Evolutionary conservation across 2,329 filamentous ascomycete species (phyloP).

Genomic region (Colletotrichum phormii): DNA sequence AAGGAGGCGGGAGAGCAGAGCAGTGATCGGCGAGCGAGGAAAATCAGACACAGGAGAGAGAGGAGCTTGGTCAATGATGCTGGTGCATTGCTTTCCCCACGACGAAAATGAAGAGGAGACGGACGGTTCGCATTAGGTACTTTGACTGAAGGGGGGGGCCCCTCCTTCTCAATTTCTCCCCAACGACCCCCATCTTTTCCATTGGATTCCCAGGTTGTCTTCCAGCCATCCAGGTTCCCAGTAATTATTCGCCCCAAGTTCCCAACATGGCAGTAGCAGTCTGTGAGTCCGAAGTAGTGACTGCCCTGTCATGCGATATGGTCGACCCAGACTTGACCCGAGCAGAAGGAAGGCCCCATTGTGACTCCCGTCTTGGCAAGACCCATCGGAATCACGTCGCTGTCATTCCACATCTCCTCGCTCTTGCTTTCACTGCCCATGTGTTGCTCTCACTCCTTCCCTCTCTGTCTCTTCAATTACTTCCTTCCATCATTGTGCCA

Average conservation of each 20-base stretch:
- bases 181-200: neutral
- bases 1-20: slow-evolving; percentile 17
- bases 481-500: neutral
- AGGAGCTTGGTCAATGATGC: neutral
- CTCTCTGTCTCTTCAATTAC: neutral
- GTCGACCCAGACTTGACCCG: slow-evolving; percentile 4
- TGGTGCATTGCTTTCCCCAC: slow-evolving; percentile 3
- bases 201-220: too few species aligned
- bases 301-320: neutral
- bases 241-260: neutral
- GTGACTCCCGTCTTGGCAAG: slow-evolving; percentile 30
- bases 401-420: neutral
- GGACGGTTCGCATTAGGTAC: neutral
- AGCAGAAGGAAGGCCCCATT: slow-evolving; percentile 15
- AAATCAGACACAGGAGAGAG: slow-evolving; percentile 26
- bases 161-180: neutral
- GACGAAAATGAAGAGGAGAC: neutral
- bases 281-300: neutral
- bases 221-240: too few species aligned
- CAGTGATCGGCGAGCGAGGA: slow-evolving; percentile 29
- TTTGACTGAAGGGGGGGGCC: neutral
- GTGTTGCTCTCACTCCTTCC: too few species aligned
- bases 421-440: neutral
- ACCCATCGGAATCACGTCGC: slow-evolving; percentile 12
- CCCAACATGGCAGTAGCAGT: neutral